Percentiles rank a stretch among this genome's conserved stretches.
Conservation (phyloP, 257 asterid genomes). For the Gentiana macrophylla region DNA sequence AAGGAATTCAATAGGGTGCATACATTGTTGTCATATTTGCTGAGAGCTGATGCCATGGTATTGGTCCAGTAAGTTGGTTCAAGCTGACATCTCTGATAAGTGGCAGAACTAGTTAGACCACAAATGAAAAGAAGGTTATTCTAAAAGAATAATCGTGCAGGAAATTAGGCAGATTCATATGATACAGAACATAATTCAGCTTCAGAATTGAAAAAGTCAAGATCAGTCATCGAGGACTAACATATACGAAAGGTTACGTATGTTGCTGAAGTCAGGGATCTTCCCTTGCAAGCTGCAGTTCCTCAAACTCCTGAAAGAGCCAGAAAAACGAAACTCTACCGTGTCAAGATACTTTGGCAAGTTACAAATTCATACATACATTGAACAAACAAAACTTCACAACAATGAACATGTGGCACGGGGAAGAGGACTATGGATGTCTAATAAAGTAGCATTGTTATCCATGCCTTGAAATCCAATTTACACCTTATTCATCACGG, state of each 20-base stretch:
- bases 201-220: no score
- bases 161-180: no score
- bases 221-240: constrained; percentile 23
- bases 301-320: constrained; percentile 78
- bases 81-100: constrained; percentile 64
- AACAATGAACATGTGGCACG: no score
- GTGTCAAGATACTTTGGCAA: no score
- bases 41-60: constrained; percentile 56
- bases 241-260: constrained; percentile 58
- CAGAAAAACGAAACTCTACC: constrained; percentile 6
- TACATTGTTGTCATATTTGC: constrained; percentile 68
- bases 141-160: background rate
- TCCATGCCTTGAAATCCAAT: no score
- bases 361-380: no score
- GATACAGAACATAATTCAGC: background rate
- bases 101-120: constrained; percentile 15
- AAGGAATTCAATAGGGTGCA: constrained; percentile 16
- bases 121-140: background rate
- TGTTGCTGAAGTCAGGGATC: constrained; percentile 72
- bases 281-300: constrained; percentile 88
- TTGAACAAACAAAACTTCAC: no score
- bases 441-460: no score
- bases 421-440: no score
- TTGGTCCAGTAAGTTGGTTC: constrained; percentile 66
- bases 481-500: no score